These are phyloP conservation scores for Lachancea quebecensis DNA, from an alignment of 805 yeast species.

Conservation along the genomic window DNA sequence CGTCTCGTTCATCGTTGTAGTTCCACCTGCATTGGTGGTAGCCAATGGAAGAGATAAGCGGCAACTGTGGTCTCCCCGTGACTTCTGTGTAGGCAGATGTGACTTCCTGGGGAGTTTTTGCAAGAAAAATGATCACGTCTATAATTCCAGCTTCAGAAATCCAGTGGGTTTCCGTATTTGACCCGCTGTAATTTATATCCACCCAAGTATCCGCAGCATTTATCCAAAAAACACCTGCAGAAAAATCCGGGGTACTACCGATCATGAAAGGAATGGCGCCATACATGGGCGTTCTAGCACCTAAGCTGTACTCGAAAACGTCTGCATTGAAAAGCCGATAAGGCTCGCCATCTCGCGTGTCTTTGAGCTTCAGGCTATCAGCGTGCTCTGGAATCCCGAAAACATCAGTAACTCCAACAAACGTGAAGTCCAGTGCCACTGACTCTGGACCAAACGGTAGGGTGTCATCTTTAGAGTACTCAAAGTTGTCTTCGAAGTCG, in stretches of 20 bases:
- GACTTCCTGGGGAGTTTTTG: slow-evolving; percentile 46
- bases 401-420: slow-evolving; percentile 53
- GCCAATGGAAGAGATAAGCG: slow-evolving; percentile 73
- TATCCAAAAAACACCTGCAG: slow-evolving; percentile 84
- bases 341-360: slow-evolving; percentile 60
- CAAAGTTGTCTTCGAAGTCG: slow-evolving; percentile 64
- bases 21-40: slow-evolving; percentile 98
- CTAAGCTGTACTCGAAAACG: slow-evolving; percentile 84
- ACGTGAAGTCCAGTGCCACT: slow-evolving; percentile 68
- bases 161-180: slow-evolving; percentile 62
- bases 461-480: slow-evolving; percentile 57
- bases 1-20: slow-evolving; percentile 82
- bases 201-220: slow-evolving; percentile 90
- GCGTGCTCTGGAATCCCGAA: slow-evolving; percentile 99
- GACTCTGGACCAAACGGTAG: slow-evolving; percentile 86
- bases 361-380: slow-evolving; percentile 64
- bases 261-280: slow-evolving; percentile 89
- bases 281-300: slow-evolving; percentile 85
- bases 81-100: slow-evolving; percentile 55
- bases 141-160: slow-evolving; percentile 84
- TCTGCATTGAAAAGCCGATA: slow-evolving; percentile 90
- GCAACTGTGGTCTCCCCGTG: slow-evolving; percentile 69
- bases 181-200: slow-evolving; percentile 42
- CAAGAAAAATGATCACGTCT: slow-evolving; percentile 63
- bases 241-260: slow-evolving; percentile 48